phyloP scores from a whole-genome alignment of 2,329 filamentous ascomycete species.

The Scortechinia acanthostroma region DNA sequence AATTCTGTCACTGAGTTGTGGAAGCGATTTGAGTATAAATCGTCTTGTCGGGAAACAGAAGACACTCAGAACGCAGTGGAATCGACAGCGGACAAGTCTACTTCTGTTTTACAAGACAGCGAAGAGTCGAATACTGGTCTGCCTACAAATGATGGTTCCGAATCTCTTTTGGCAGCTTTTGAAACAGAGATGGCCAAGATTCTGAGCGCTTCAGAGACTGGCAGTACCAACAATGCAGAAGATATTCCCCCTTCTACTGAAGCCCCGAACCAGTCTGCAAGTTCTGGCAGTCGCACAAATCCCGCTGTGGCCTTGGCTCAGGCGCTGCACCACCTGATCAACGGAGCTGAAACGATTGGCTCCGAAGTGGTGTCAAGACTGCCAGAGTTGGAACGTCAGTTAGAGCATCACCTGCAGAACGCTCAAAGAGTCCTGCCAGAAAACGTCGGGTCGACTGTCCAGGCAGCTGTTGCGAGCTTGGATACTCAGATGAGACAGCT shows the following conservation, averaged over 20 bases:
- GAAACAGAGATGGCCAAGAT: conserved; percentile 7
- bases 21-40: conserved; percentile 22
- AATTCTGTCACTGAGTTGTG: conserved; percentile 26
- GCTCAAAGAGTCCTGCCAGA: not conserved
- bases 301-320: conserved; percentile 19
- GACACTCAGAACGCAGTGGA: not conserved
- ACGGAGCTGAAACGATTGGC: conserved; percentile 20
- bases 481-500: not conserved
- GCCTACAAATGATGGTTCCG: conserved; percentile 10
- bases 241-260: not conserved
- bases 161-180: conserved; percentile 21
- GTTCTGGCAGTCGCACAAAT: conserved; percentile 9
- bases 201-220: too few relatives aligned
- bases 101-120: not conserved
- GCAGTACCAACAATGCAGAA: too few relatives aligned
- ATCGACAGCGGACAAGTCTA: not conserved
- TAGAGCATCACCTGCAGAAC: not conserved
- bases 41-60: too few relatives aligned
- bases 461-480: conserved; percentile 7
- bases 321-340: conserved; percentile 19
- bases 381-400: not conserved
- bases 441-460: not conserved
- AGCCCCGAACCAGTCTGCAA: not conserved
- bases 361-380: conserved; percentile 16
- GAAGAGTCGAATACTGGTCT: conserved; percentile 5